A percentile compares a stretch with the other conserved stretches of the same genome.
Conservation (phyloP, 169 alveolate species). For the Plasmodium knowlesi region DNA sequence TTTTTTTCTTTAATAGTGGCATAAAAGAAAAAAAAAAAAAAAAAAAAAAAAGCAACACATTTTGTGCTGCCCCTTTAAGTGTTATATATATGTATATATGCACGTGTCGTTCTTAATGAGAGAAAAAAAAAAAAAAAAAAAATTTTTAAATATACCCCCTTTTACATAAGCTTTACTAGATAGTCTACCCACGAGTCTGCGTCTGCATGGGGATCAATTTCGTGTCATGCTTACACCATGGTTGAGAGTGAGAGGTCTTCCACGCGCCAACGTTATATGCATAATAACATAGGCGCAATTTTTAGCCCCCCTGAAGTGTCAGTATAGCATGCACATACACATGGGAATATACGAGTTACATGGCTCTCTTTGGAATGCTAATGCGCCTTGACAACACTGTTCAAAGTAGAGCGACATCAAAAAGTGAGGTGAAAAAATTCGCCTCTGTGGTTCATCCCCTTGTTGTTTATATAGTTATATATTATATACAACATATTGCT, state of each 20-base stretch:
- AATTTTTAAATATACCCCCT: not conserved
- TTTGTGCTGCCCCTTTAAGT: not conserved
- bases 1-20: not conserved
- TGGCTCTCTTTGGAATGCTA: not conserved
- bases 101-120: not conserved
- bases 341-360: not conserved
- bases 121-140: slow-evolving; percentile 6
- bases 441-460: not conserved
- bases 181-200: not conserved
- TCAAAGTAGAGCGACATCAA: not conserved
- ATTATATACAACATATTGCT: not conserved
- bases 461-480: not conserved
- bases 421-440: not conserved
- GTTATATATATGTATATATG: not conserved
- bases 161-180: slow-evolving; percentile 32
- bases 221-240: not conserved
- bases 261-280: not conserved
- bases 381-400: not conserved
- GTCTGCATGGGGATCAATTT: not conserved
- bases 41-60: not conserved
- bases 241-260: not conserved
- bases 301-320: not conserved
- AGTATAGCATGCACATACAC: not conserved
- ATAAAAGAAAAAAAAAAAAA: not conserved
- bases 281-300: not conserved